phyloP scores from a whole-genome alignment of 2,329 filamentous ascomycete genomes.

The Apiospora koreana region DNA sequence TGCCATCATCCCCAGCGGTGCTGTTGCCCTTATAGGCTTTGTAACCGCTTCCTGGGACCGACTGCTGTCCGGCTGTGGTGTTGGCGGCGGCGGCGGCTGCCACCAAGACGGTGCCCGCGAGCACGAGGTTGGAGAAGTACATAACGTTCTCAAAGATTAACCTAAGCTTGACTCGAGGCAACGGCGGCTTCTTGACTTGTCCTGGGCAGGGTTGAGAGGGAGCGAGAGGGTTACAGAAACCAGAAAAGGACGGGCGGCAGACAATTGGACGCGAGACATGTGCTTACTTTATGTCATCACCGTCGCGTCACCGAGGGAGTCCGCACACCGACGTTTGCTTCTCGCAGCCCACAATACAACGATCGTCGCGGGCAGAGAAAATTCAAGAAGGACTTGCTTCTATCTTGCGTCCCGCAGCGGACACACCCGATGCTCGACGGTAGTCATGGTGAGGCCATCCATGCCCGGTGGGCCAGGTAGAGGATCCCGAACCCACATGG shows the following conservation, averaged over 20 bases:
- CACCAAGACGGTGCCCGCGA: not conserved
- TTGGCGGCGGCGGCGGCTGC: not conserved
- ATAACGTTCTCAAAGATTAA: not conserved
- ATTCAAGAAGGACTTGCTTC: not conserved
- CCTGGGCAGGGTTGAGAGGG: not conserved
- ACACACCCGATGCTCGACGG: not conserved
- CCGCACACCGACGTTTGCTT: not conserved
- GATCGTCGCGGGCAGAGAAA: not conserved
- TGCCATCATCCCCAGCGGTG: slow-evolving; percentile 10
- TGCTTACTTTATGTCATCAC: slow-evolving; percentile 1
- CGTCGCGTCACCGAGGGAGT: not conserved
- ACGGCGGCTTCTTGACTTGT: not conserved
- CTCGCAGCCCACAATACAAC: not conserved
- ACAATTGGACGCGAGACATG: not conserved
- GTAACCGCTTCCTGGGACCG: not conserved
- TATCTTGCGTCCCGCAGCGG: not conserved
- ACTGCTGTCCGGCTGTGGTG: not conserved
- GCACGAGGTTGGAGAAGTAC: slow-evolving; percentile 1
- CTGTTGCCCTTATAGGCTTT: not conserved
- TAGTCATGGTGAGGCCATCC: not conserved
- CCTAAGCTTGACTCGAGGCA: not conserved
- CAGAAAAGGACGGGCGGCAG: not conserved
- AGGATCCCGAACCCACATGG: not conserved
- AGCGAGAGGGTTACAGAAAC: not conserved
- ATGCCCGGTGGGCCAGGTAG: not conserved